These are phyloP conservation scores for Colletotrichum sojae DNA, from an alignment of 2,329 filamentous ascomycete genomes.

Conservation along the genomic window DNA sequence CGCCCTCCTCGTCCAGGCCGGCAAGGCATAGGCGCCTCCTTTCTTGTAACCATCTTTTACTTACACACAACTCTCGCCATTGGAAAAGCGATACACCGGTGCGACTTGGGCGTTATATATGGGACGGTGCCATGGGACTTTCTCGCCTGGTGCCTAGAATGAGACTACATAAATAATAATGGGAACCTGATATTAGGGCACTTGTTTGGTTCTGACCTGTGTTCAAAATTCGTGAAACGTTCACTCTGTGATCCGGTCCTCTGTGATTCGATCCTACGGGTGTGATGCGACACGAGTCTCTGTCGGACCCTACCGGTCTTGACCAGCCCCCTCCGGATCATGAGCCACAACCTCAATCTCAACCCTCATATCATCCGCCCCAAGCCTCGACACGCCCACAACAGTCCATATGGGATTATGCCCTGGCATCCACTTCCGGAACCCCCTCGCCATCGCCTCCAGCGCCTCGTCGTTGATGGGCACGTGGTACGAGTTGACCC, in stretches of 20 bases:
- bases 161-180: constrained; percentile 31
- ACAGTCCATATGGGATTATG: constrained; percentile 69
- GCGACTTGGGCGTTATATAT: constrained; percentile 27
- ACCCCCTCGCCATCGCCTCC: constrained; percentile 60
- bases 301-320: neutral
- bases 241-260: no score
- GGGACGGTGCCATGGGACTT: neutral
- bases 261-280: neutral
- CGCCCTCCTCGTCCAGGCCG: constrained; percentile 36
- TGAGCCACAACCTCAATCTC: constrained; percentile 71
- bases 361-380: constrained; percentile 65
- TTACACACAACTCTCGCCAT: neutral
- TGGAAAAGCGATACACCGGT: neutral
- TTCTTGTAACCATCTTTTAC: neutral
- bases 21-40: constrained; percentile 28
- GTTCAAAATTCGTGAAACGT: neutral
- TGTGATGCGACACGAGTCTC: no score
- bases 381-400: constrained; percentile 65
- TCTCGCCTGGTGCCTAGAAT: constrained; percentile 10
- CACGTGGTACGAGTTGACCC: constrained; percentile 61
- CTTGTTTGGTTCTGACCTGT: neutral
- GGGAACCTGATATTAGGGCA: constrained; percentile 2
- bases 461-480: constrained; percentile 56
- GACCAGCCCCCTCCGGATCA: constrained; percentile 53
- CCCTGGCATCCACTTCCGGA: constrained; percentile 65